Evolutionary conservation across 108 stramenopile genomes (phyloP), one percentile per base, ranked within the genome.

Genomic region (Cylindrotheca closterium): DNA sequence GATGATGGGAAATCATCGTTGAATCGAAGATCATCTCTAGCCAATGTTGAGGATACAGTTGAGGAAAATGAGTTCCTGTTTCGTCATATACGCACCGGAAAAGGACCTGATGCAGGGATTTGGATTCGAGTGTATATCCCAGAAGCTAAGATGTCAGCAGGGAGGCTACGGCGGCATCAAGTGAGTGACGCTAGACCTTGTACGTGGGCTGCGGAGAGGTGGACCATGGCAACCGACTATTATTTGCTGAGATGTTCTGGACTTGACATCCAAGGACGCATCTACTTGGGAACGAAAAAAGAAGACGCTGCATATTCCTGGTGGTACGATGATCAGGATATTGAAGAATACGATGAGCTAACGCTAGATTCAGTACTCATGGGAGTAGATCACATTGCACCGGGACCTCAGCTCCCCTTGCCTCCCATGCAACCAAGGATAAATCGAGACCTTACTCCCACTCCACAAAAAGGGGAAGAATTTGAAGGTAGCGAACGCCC

Each of bases 11-110:
- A 29, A 42, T 21, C 51, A 15, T 34, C 63, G 7, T 18, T 58
- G 1, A 7, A n/a, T 12, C 25, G 15, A 24, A 25, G 12, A 45
- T 8, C 58, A 22, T 18, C 58, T 0, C 30, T 32, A 2, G 15
- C 51, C 45, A 71, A 30, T 12, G 31, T 25, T 47, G 32, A 49
- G 29, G 48, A 48, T 28, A 46, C 24, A 8, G 30, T 56, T 32
- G 65, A 69, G 12, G 60, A 79, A 21, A 84, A 87, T 51, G 59
- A 86, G 7, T 91, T 75, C 37, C 51, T 77, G 30, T 47, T 70
- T 30, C 83, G 81, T 50, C 72, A 86, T 51, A 84, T 91, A 48
- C 80, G 86, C 37, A 91, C 89, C 4, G 89, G 89, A 30, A 75
- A 81, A 60, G 89, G 89, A 23, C 79, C 82, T 26, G 82, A 81